Evolutionary conservation across 352 stramenopile genomes (phyloP).

Genomic region (Phytopythium mirpurense): DNA sequence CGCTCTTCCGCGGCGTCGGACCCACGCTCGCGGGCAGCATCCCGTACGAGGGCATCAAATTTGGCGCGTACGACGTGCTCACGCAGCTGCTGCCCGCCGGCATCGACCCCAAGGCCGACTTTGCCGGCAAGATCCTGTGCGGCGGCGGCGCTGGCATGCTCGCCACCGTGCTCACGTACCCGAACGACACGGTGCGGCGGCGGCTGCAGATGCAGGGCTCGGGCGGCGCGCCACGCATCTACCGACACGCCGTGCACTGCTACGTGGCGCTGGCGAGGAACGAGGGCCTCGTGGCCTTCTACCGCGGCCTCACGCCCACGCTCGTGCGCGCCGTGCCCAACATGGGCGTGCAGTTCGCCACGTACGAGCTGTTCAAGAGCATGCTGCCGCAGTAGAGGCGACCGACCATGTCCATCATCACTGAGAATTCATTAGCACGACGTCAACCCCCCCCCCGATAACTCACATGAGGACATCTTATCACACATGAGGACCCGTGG

Average conservation of each 20-base stretch:
- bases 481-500: too few species aligned
- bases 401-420: conserved; percentile 5
- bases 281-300: conserved; percentile 69
- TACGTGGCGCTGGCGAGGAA: conserved; percentile 54
- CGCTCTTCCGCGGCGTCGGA: conserved; percentile 67
- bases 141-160: conserved; percentile 77
- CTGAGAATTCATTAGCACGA: neutral
- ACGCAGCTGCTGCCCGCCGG: conserved; percentile 46
- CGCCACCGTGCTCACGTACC: conserved; percentile 85
- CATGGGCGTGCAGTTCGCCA: conserved; percentile 85
- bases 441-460: too few species aligned
- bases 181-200: conserved; percentile 83
- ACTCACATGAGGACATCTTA: too few species aligned
- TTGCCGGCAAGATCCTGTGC: conserved; percentile 64
- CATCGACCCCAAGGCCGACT: conserved; percentile 52
- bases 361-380: conserved; percentile 75
- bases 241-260: conserved; percentile 74
- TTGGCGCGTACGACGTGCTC: conserved; percentile 72
- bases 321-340: conserved; percentile 82
- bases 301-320: conserved; percentile 70
- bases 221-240: conserved; percentile 47
- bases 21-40: conserved; percentile 65
- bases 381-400: conserved; percentile 19
- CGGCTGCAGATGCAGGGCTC: conserved; percentile 86
- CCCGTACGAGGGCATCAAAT: conserved; percentile 82